Conservation (phyloP, 345 rosid species). For the Eucalyptus viminalis region DNA sequence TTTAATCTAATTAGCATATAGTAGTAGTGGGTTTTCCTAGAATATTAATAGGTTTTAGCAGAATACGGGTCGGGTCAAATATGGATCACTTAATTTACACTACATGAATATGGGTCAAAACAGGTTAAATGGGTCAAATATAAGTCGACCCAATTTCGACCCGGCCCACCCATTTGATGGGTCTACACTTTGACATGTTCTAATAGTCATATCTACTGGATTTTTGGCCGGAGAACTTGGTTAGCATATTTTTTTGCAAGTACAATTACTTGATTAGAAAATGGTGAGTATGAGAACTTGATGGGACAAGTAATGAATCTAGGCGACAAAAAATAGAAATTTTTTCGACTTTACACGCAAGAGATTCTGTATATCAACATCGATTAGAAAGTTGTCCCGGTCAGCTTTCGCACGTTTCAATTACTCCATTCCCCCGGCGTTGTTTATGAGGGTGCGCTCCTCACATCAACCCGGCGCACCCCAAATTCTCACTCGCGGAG, state of each 20-base stretch:
- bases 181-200: background rate
- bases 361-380: background rate
- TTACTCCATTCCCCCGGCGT: background rate
- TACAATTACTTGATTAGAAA: background rate
- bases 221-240: background rate
- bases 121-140: too few relatives aligned
- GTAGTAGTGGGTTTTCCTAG: too few relatives aligned
- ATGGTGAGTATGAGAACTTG: background rate
- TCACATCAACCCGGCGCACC: background rate
- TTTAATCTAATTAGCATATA: too few relatives aligned
- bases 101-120: rapidly evolving
- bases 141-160: too few relatives aligned
- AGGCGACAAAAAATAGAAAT: background rate
- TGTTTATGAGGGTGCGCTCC: background rate
- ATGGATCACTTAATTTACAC: too few relatives aligned
- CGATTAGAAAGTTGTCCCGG: background rate
- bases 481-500: background rate
- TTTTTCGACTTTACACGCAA: background rate
- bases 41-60: too few relatives aligned
- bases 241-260: background rate
- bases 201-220: background rate
- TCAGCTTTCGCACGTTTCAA: background rate
- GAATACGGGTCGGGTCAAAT: too few relatives aligned
- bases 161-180: too few relatives aligned
- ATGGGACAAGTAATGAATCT: background rate